Conservation (phyloP, 805 yeast genomes). For the Wickerhamomyces xylosicus region DNA sequence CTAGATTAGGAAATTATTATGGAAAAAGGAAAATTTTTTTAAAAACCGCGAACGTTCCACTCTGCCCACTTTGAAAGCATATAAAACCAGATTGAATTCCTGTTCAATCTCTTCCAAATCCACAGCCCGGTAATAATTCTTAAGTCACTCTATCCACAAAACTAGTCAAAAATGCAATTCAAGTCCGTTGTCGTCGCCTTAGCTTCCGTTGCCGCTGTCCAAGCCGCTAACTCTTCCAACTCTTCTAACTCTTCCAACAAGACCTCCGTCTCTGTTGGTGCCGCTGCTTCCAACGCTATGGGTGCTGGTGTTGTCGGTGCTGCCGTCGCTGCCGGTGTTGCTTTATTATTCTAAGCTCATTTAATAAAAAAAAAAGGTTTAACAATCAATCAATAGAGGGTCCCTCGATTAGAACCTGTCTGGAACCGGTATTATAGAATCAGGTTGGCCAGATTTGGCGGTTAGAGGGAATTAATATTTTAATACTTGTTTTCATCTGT, state of each 20-base stretch:
- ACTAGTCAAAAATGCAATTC: conserved; percentile 51
- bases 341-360: conserved; percentile 33
- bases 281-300: conserved; percentile 42
- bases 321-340: conserved; percentile 77
- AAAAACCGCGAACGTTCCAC: conserved; percentile 8
- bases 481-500: background rate
- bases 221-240: conserved; percentile 40
- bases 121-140: conserved; percentile 1
- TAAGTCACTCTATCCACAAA: conserved; percentile 4
- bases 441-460: background rate
- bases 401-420: background rate
- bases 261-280: conserved; percentile 35
- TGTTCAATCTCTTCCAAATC: background rate
- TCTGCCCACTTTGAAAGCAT: conserved; percentile 1
- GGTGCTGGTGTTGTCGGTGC: conserved; percentile 76
- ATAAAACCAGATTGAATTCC: conserved; percentile 7
- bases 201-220: conserved; percentile 61
- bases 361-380: background rate
- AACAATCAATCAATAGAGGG: background rate
- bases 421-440: background rate
- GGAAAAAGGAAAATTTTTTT: conserved; percentile 8
- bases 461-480: background rate
- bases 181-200: conserved; percentile 55
- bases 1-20: background rate
- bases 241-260: conserved; percentile 29